Evolutionary conservation across 768 basidiomycete genomes (phyloP).

Genomic region (Phlebiopsis gigantea): DNA sequence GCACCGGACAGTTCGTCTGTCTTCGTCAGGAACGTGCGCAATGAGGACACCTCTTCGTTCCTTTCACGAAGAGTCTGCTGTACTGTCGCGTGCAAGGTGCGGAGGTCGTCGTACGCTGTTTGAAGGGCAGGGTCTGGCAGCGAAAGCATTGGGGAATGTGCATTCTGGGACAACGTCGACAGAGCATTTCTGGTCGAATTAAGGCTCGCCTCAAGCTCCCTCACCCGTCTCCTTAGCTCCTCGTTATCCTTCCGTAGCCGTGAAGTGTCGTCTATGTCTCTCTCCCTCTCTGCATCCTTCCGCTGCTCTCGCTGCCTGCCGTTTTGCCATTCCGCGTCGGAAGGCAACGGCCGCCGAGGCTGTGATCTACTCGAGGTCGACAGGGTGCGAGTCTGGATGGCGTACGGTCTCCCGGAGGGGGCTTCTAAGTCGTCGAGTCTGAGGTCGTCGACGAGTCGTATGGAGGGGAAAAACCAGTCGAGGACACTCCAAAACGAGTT

Average conservation of each 20-base stretch:
- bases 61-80: conserved; percentile 22
- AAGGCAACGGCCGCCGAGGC: background rate
- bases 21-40: conserved; percentile 30
- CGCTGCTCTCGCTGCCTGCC: conserved; percentile 15
- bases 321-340: conserved; percentile 7
- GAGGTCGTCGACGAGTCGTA: conserved; percentile 26
- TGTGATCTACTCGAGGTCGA: conserved; percentile 8
- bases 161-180: conserved; percentile 11
- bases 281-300: conserved; percentile 8
- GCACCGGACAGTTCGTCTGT: conserved; percentile 31
- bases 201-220: conserved; percentile 18
- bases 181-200: conserved; percentile 13
- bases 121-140: conserved; percentile 17
- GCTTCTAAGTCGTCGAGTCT: conserved; percentile 18
- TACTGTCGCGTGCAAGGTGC: conserved; percentile 20
- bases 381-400: conserved; percentile 9
- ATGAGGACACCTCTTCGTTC: conserved; percentile 27
- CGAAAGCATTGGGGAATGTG: conserved; percentile 14
- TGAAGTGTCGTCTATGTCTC: conserved; percentile 14
- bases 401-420: conserved; percentile 13
- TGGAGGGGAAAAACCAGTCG: conserved; percentile 26
- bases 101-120: conserved; percentile 20
- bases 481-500: conserved; percentile 26
- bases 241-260: conserved; percentile 24
- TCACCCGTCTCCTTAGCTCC: conserved; percentile 9